phyloP scores from a whole-genome alignment of 106 monocot genomes.

The Dendrobium chrysotoxum region DNA sequence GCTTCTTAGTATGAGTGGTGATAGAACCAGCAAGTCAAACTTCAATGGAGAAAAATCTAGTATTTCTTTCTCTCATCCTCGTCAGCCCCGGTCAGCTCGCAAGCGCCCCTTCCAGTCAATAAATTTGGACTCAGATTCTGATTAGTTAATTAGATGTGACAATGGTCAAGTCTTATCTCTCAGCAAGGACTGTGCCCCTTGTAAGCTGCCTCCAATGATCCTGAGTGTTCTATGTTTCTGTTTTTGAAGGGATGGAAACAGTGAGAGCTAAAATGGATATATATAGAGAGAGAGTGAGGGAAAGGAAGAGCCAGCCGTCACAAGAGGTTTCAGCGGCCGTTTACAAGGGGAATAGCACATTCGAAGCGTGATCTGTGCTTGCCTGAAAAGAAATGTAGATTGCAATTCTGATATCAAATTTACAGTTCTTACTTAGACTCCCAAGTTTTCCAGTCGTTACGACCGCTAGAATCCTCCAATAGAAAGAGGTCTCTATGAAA shows the following conservation, averaged over 20 bases:
- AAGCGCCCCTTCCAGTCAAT: conserved; percentile 41
- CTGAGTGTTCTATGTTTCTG: neutral
- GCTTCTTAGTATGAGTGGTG: conserved; percentile 48
- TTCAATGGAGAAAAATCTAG: conserved; percentile 30
- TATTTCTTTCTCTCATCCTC: conserved; percentile 45
- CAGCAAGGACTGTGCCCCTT: neutral
- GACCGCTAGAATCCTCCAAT: neutral
- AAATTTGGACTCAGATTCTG: conserved; percentile 58
- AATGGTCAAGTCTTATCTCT: neutral
- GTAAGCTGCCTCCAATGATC: neutral
- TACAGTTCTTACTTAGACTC: neutral
- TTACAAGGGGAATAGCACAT: no score
- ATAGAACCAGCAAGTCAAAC: conserved; percentile 23
- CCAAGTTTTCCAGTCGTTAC: neutral
- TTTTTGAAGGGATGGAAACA: conserved; percentile 1
- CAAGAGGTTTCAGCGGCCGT: neutral
- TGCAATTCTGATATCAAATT: neutral
- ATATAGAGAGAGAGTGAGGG: neutral
- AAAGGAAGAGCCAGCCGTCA: neutral
- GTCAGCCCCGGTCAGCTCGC: conserved; percentile 37
- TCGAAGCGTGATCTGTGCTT: neutral
- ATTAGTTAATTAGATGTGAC: conserved; percentile 8
- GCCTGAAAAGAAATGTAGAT: neutral
- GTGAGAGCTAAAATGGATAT: neutral
- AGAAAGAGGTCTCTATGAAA: neutral